Conservation (phyloP, 768 basidiomycete genomes). For the Trametes punicea region DNA sequence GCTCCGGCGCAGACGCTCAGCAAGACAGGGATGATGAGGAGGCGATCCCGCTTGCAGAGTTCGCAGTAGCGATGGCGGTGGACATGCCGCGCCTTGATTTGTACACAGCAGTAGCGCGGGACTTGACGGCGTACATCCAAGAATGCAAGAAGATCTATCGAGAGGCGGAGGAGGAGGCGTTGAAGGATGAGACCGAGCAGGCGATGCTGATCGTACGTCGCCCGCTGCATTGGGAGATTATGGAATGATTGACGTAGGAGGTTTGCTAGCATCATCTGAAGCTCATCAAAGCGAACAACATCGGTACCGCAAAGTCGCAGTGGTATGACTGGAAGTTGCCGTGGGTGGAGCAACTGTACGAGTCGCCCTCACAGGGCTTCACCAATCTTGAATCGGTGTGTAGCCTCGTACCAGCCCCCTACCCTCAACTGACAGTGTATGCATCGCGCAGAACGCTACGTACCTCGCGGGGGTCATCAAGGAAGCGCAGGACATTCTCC, state of each 20-base stretch:
- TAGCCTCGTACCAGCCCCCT: not conserved
- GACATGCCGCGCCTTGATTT: slow-evolving; percentile 72
- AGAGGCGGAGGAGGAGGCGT: slow-evolving; percentile 72
- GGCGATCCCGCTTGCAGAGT: slow-evolving; percentile 68
- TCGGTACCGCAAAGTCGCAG: slow-evolving; percentile 68
- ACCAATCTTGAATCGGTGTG: slow-evolving; percentile 54
- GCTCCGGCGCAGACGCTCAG: slow-evolving; percentile 19
- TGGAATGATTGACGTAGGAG: too few species aligned
- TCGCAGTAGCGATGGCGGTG: slow-evolving; percentile 65
- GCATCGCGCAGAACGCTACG: slow-evolving; percentile 67
- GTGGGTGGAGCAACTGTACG: slow-evolving; percentile 70
- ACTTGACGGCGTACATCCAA: slow-evolving; percentile 72
- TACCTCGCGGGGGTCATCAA: slow-evolving; percentile 52
- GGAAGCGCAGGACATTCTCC: slow-evolving; percentile 53
- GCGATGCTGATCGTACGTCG: slow-evolving; percentile 55
- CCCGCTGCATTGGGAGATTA: too few species aligned
- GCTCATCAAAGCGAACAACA: slow-evolving; percentile 69
- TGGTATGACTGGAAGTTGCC: slow-evolving; percentile 88
- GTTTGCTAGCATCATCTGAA: slow-evolving; percentile 84
- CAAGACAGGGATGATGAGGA: slow-evolving; percentile 26
- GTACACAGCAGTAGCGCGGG: slow-evolving; percentile 66
- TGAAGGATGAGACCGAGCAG: slow-evolving; percentile 70
- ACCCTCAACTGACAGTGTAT: not conserved
- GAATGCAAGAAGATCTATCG: slow-evolving; percentile 66
- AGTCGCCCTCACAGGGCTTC: slow-evolving; percentile 62